Evolutionary conservation across 257 asterid species (phyloP), one percentile per base, ranked within the genome.

Genomic region (Ocimum tenuiflorum): DNA sequence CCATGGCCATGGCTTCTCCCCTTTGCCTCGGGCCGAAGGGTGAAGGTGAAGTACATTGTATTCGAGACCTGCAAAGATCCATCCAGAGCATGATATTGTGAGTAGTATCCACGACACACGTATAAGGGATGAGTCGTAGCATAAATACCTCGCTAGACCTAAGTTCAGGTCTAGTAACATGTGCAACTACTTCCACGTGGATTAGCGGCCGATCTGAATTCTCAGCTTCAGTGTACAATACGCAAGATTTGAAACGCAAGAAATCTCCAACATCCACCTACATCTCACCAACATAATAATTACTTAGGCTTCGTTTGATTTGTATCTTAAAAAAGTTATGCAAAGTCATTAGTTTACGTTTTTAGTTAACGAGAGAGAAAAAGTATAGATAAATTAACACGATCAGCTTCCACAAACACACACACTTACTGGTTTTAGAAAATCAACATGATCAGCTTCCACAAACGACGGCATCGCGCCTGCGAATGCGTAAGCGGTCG

Each of bases 181-280:
- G 98, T 14, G 98, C 98, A 52, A 89, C 87, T 24, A 89, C 97
- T 86, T 91, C 97, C 38, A 91, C 68, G 55, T 84, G 82, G 78
- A 91, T 91, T 20, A 87, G 74, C 2, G 97, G 98, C 73, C 65
- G 85, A 67, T 84, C 88, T 0, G 88, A 73, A 63, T 74, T 68
- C 72, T 89, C 86, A 50, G 69, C 50, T 64, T 91, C 97, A 15
- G 98, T 91, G 75, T 85, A 87, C 81, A 91, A 68, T 3, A 87
- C 97, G 51, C 94, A 89, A 1, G 98, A 85, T 47, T 84, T 91
- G 74, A 91, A 77, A 75, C 96, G 95, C 84, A 91, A 67, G 87
- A 91, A 91, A 75, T 91, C 92, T 71, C 98, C 98, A 57, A 91
- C 97, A 70, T 91, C 98, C 69, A 89, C 98, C 96, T 91, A 81